Evolutionary conservation across 2,329 filamentous ascomycete genomes (phyloP), one percentile per base, ranked within the genome.

Genomic region (Pseudophaeomoniella oleicola): DNA sequence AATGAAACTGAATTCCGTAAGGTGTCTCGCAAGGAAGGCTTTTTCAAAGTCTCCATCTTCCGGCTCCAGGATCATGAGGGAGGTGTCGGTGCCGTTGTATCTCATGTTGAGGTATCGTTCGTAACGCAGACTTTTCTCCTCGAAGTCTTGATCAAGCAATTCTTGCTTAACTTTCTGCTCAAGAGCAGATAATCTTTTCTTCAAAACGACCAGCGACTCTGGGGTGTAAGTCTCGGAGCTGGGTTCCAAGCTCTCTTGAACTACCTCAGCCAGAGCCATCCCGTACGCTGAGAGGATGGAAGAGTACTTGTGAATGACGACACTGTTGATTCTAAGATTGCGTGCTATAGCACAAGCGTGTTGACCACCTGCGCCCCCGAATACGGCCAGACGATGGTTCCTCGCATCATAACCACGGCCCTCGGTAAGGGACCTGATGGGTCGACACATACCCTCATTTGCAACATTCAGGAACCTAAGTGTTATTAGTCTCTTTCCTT

Each of bases 141-240:
- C 39, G 19, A 69, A 65, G 0, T 65, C 64, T 44, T 68, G 22
- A 27, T 6, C 22, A 2, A 55, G 35, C 31, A 68, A 52, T 3
- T 65, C 62, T 1, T 46, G 41, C 0, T 51, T 49, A 0, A 63
- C 57, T 29, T 79, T 81, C 10, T 71, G 66, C 52, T 81, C 85
- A 35, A 94, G 68, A 31, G 80, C 76, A 12, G 75, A 70, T 66
- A 94, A 27, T 27, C 22, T 6, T n/a, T 6, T 27, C 32, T 75
- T 72, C 5, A 66, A 57, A 3, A 76, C 63, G 0, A 70, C 70
- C 2, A 69, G 64, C 19, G 67, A 66, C 4, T 63, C 52, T n/a
- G 75, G 72, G 5, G 65, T 63, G 59, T 70, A 75, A 2, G 67
- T 59, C 9, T 45, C 45, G 2, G 54, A 50, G 6, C 49, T 53